A percentile compares a stretch with the other conserved stretches of the same genome.
phyloP scores from a whole-genome alignment of 352 stramenopile genomes.

The Pythium oligandrum region DNA sequence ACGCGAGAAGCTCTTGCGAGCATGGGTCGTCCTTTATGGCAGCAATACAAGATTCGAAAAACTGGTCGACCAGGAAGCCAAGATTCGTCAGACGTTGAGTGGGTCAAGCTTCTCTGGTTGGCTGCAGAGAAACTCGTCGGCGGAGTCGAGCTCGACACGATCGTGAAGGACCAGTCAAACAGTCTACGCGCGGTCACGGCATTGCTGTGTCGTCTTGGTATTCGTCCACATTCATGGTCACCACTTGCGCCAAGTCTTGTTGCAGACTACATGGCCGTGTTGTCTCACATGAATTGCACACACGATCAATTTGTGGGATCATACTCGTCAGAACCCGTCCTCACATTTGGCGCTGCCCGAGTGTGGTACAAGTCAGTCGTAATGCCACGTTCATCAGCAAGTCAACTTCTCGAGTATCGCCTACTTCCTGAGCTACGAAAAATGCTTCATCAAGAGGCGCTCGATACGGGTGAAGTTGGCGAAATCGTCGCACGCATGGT shows the following conservation, averaged over 20 bases:
- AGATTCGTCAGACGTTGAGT: too few relatives aligned
- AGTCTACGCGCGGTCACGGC: constrained; percentile 10
- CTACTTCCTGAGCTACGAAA: constrained; percentile 18
- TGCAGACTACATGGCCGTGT: constrained; percentile 21
- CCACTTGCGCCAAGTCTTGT: constrained; percentile 16
- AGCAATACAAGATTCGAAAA: too few relatives aligned
- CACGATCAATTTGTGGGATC: constrained; percentile 13
- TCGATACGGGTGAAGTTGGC: constrained; percentile 15
- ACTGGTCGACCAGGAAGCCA: too few relatives aligned
- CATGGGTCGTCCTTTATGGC: too few relatives aligned
- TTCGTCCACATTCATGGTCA: constrained; percentile 15
- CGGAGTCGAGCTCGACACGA: too few relatives aligned
- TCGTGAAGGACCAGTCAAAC: too few relatives aligned
- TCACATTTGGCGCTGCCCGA: constrained; percentile 14
- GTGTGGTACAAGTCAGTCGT: constrained; percentile 14
- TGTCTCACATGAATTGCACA: constrained; percentile 15
- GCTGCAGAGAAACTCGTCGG: too few relatives aligned
- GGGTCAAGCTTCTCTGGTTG: too few relatives aligned
- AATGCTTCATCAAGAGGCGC: constrained; percentile 16
- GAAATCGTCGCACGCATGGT: constrained; percentile 21
- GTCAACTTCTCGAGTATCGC: too few relatives aligned
- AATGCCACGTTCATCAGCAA: constrained; percentile 4
- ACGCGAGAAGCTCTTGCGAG: too few relatives aligned
- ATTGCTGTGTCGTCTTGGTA: constrained; percentile 18
- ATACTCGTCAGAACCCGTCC: constrained; percentile 18